Evolutionary conservation across 495 filamentous ascomycete genomes (phyloP).

Genomic region (Pyrenopolyporus hunteri): DNA sequence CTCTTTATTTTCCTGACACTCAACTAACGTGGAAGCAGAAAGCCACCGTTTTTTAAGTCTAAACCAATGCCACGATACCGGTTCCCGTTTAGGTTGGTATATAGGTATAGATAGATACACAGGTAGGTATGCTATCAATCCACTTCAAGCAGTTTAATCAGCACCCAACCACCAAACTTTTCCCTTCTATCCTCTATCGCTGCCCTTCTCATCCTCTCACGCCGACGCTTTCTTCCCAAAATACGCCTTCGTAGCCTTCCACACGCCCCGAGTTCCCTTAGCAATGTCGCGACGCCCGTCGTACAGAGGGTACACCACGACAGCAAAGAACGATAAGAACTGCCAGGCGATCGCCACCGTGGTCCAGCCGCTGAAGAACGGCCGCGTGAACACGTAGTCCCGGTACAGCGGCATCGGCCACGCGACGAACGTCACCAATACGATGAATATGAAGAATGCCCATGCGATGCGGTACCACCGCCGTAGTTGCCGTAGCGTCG

Average conservation of each 20-base stretch:
- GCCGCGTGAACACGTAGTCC: slow-evolving; percentile 77
- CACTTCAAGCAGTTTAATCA: too few relatives aligned
- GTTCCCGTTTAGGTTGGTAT: too few relatives aligned
- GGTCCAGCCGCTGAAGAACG: slow-evolving; percentile 84
- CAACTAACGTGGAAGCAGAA: too few relatives aligned
- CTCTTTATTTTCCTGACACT: too few relatives aligned
- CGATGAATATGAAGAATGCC: slow-evolving; percentile 69
- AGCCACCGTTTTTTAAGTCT: too few relatives aligned
- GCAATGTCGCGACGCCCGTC: slow-evolving; percentile 47
- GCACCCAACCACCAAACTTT: too few relatives aligned
- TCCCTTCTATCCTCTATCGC: too few relatives aligned
- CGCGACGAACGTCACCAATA: slow-evolving; percentile 70
- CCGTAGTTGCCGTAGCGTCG: slow-evolving; percentile 65
- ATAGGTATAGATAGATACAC: too few relatives aligned
- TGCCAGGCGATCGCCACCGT: slow-evolving; percentile 50
- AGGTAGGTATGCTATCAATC: background rate
- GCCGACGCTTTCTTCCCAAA: background rate
- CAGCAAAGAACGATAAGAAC: slow-evolving; percentile 20
- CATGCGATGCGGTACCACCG: slow-evolving; percentile 73
- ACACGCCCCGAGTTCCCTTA: slow-evolving; percentile 39
- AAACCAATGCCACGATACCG: too few relatives aligned
- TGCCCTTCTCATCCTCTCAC: too few relatives aligned
- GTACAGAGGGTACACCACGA: slow-evolving; percentile 25
- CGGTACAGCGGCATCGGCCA: slow-evolving; percentile 91
- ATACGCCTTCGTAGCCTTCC: slow-evolving; percentile 28